Conservation (phyloP, 257 asterid genomes). For the Eustoma russellianum region DNA sequence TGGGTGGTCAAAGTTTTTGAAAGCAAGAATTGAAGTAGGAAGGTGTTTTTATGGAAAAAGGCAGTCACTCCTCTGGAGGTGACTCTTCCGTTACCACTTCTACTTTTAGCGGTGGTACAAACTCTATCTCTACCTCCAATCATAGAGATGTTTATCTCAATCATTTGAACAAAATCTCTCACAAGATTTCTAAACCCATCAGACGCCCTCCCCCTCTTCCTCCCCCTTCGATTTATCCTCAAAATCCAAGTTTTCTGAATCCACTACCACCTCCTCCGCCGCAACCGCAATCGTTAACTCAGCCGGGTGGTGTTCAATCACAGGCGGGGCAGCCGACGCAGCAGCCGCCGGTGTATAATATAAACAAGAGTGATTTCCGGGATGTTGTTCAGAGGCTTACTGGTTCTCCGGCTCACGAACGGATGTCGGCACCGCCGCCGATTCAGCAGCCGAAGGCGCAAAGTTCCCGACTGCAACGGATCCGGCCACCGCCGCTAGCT, state of each 20-base stretch:
- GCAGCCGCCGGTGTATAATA: conserved; percentile 88
- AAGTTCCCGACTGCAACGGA: conserved; percentile 76
- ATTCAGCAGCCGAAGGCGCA: conserved; percentile 40
- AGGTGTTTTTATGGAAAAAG: conserved; percentile 23
- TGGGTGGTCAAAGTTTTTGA: too few species aligned
- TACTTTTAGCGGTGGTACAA: conserved; percentile 9
- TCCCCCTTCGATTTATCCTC: neutral
- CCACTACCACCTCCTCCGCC: conserved; percentile 15
- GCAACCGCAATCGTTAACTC: conserved; percentile 5
- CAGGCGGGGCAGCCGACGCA: conserved; percentile 23
- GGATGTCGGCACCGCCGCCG: conserved; percentile 42
- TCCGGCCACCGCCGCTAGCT: conserved; percentile 82
- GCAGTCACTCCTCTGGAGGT: conserved; percentile 19
- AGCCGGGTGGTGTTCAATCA: conserved; percentile 2
- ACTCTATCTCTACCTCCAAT: conserved; percentile 3
- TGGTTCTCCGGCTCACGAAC: conserved; percentile 73
- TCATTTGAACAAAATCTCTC: conserved; percentile 29
- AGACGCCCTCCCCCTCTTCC: conserved; percentile 6
- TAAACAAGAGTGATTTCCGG: conserved; percentile 74
- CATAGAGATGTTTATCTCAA: conserved; percentile 19
- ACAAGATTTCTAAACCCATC: conserved; percentile 29
- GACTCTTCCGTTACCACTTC: conserved; percentile 9
- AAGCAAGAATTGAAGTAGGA: neutral
- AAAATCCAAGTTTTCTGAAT: conserved; percentile 4
- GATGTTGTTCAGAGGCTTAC: conserved; percentile 89